Percentiles rank a stretch among this genome's conserved stretches.
Evolutionary conservation across 2,329 filamentous ascomycete species (phyloP).

Genomic region (Pseudohalonectria lignicola): DNA sequence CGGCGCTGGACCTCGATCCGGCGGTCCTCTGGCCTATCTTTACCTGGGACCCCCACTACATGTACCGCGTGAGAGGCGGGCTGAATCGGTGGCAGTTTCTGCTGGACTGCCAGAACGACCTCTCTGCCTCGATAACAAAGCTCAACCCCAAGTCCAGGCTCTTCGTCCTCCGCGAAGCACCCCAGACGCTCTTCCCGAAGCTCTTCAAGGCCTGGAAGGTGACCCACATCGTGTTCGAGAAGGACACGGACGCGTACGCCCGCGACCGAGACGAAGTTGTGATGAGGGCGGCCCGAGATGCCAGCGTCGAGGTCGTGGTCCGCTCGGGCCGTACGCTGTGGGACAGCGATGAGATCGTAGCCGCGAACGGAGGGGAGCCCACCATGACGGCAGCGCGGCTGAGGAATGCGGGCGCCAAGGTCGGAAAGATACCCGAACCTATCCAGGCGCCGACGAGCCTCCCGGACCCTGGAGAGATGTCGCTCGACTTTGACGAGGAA

Average conservation of each 20-base stretch:
- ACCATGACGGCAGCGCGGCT: conserved; percentile 67
- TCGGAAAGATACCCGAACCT: conserved; percentile 51
- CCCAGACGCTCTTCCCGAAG: conserved; percentile 60
- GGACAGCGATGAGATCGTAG: conserved; percentile 60
- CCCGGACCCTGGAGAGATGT: conserved; percentile 54
- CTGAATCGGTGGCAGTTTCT: conserved; percentile 67
- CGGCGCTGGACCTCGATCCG: conserved; percentile 59
- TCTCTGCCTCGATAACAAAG: conserved; percentile 54
- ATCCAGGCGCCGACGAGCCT: conserved; percentile 46
- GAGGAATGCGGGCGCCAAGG: conserved; percentile 47
- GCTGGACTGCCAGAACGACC: conserved; percentile 62
- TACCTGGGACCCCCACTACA: conserved; percentile 63
- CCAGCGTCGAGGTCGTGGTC: conserved; percentile 58
- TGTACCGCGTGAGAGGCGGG: conserved; percentile 59
- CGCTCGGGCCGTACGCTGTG: conserved; percentile 58
- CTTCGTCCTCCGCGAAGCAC: conserved; percentile 60
- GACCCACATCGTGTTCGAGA: conserved; percentile 69
- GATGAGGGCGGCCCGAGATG: conserved; percentile 44
- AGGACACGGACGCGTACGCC: conserved; percentile 66
- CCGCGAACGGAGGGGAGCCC: conserved; percentile 54
- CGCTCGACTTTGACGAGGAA: conserved; percentile 44
- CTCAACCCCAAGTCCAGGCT: conserved; percentile 63
- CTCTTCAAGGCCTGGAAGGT: conserved; percentile 64
- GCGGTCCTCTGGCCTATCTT: conserved; percentile 63
- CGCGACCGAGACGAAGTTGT: conserved; percentile 52